phyloP scores from a whole-genome alignment of 2,329 filamentous ascomycete species.

The Verticillium zaregamsianum region DNA sequence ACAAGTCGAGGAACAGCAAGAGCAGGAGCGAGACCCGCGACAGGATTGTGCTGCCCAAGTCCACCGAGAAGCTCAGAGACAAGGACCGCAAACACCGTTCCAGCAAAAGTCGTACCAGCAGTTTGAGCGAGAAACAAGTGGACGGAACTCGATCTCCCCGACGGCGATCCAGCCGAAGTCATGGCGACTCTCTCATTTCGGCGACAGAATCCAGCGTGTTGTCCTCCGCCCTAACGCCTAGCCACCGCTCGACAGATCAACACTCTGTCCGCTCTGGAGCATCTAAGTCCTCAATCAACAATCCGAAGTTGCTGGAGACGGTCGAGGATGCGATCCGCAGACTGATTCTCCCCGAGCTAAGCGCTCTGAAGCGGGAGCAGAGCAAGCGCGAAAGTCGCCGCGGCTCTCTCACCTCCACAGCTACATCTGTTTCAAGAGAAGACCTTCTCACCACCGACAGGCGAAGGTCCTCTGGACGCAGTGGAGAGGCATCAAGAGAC shows the following conservation, averaged over 20 bases:
- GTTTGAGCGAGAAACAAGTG: constrained; percentile 40
- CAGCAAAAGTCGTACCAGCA: constrained; percentile 46
- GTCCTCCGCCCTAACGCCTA: constrained; percentile 49
- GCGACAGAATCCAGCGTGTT: constrained; percentile 50
- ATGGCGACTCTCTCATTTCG: constrained; percentile 49
- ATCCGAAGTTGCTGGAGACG: constrained; percentile 83
- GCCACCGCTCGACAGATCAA: constrained; percentile 52
- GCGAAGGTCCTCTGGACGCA: constrained; percentile 57
- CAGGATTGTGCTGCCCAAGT: constrained; percentile 27
- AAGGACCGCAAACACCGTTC: constrained; percentile 47
- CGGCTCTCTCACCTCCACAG: constrained; percentile 58
- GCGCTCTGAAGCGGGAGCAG: constrained; percentile 85
- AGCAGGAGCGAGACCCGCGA: constrained; percentile 39
- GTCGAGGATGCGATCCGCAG: constrained; percentile 91
- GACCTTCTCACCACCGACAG: constrained; percentile 52
- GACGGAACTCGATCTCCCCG: constrained; percentile 43
- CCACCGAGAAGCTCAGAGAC: constrained; percentile 37
- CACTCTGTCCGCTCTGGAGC: constrained; percentile 46
- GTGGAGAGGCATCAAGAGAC: constrained; percentile 45
- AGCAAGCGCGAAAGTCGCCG: constrained; percentile 69
- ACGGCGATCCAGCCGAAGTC: constrained; percentile 47
- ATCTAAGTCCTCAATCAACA: constrained; percentile 75
- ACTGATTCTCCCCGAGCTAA: constrained; percentile 86
- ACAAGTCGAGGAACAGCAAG: constrained; percentile 40
- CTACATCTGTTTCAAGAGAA: constrained; percentile 47